Evolutionary conservation across 768 basidiomycete genomes (phyloP), one percentile per base, ranked within the genome.

Genomic region (Pleurotus giganteus): DNA sequence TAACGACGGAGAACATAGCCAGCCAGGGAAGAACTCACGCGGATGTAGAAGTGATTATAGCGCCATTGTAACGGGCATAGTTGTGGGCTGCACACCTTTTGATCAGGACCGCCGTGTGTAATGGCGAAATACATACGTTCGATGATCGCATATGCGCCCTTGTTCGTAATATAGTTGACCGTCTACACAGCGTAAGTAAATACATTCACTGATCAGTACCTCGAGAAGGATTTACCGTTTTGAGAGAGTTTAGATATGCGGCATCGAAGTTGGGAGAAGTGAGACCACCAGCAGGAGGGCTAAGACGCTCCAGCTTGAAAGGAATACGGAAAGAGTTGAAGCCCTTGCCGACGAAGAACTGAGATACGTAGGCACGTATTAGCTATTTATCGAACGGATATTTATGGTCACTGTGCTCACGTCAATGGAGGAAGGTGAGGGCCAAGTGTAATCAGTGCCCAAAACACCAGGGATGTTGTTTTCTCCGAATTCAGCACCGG

Each of bases 271-370:
- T 51, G 9, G 80, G 56, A 9, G 83, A 84, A 37, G 78, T 76
- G 27, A 86, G 69, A 11, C 84, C 83, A 26, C 63, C 74, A 1
- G 80, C 60, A 34, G 80, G 81, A 34, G 83, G 79, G 57, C 66
- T 74, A 43, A 86, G 57, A 50, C 83, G 80, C 63, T 86, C 84
- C 68, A 80, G 70, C 57, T 72, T 61, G 79, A 86, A 86, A 5
- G 83, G 77, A 57, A 86, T 67, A 55, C 83, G 81, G 81, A 84
- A 84, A 12, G 79, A 73, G 69, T 84, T 84, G 71, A 84, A 79
- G 26, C 82, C 83, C 61, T 81, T 66, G 13, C 63, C 67, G 44
- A 81, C 69, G 65, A 85, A 84, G 72, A 68, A 84, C 73, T 85
- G 39, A n/a, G 34, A 34, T n/a, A 37, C 32, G 74, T 44, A 74